Percentiles rank a stretch among this genome's conserved stretches.
Conservation (phyloP, 805 yeast species). For the Priceomyces haplophilus region DNA sequence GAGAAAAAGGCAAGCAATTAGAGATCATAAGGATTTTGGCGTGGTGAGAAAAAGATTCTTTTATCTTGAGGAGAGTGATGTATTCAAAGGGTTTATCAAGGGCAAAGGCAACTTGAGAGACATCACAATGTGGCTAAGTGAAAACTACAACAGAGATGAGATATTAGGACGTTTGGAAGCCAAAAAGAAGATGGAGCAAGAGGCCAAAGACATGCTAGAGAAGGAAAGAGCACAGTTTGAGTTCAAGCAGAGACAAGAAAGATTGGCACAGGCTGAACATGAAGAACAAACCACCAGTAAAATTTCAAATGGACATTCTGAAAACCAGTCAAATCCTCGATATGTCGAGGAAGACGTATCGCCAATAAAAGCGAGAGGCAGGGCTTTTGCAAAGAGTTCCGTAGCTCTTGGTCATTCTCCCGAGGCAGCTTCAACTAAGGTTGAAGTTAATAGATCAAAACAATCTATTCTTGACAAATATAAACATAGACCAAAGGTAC, state of each 20-base stretch:
- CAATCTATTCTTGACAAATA: conserved; percentile 43
- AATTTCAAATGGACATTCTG: conserved; percentile 4
- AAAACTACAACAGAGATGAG: conserved; percentile 28
- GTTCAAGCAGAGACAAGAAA: conserved; percentile 8
- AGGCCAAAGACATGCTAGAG: conserved; percentile 13
- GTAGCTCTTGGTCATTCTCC: conserved; percentile 19
- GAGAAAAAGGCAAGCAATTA: conserved; percentile 32
- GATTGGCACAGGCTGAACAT: conserved; percentile 3
- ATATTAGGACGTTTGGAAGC: conserved; percentile 19
- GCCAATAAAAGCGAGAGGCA: conserved; percentile 34
- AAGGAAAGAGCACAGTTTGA: conserved; percentile 14
- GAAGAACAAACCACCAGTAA: conserved; percentile 4
- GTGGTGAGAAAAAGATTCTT: conserved; percentile 33
- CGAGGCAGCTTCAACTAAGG: conserved; percentile 31
- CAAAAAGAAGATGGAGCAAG: conserved; percentile 8
- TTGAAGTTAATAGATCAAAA: conserved; percentile 37
- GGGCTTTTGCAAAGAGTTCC: conserved; percentile 25
- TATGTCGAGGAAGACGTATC: conserved; percentile 35
- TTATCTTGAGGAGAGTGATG: conserved; percentile 39
- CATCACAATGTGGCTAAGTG: conserved; percentile 36
- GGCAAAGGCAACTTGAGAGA: conserved; percentile 43
- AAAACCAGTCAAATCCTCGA: conserved; percentile 5
- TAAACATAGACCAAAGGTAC: conserved; percentile 28
- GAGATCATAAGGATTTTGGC: conserved; percentile 39
- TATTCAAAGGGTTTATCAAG: conserved; percentile 41